Base-by-base conservation (phyloP, 2,329 filamentous ascomycete species). In the Herpomyces periplanetae region DNA sequence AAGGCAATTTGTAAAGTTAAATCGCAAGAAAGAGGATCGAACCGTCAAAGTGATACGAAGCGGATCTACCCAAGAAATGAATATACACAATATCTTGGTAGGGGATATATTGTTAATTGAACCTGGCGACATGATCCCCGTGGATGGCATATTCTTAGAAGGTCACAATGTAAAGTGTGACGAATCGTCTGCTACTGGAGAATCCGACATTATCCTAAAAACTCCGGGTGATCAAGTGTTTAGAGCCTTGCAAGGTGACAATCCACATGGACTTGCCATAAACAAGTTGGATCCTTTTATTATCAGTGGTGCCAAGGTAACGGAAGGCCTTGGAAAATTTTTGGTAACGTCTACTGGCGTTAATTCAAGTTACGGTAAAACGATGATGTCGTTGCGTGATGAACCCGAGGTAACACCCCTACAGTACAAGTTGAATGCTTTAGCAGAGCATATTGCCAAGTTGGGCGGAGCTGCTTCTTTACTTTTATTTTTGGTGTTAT, bases 391-490 rank as follows among this genome's bases (percentile, higher is more conserved):
- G 14, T 40, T 75, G 5, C 55, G 62, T 24, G 61, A 66, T 27
- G 60, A 68, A 24, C 55, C 58, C 22, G 58, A 73, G 31, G 61
- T 64, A 10, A 75, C 65, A 1, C 66, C 65, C 3, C 37, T 75
- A 4, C 66, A 75, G 34, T 57, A 51, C 2, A 73, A 71, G 35
- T 43, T 75, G 23, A 69, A 71, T 27, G 45, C 56, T 3, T 44
- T 75, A 8, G 66, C 65, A 4, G 64, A 68, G 29, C 63, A 69
- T 30, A 69, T 75, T 28, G 59, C 59, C n/a, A 64, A 64, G 31
- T 45, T 64, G 16, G 59, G 59, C 37, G 68, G 66, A 34, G 56
- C 51, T 24, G 66, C 69, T 18, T 68, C 63, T 26, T 43, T 80
- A 7, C 37, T 73, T 5, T 45, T 87, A 17, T 87, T 88, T 39